Conservation (phyloP, 371 early-diverging fungal genomes). For the Actinomucor elegans region DNA sequence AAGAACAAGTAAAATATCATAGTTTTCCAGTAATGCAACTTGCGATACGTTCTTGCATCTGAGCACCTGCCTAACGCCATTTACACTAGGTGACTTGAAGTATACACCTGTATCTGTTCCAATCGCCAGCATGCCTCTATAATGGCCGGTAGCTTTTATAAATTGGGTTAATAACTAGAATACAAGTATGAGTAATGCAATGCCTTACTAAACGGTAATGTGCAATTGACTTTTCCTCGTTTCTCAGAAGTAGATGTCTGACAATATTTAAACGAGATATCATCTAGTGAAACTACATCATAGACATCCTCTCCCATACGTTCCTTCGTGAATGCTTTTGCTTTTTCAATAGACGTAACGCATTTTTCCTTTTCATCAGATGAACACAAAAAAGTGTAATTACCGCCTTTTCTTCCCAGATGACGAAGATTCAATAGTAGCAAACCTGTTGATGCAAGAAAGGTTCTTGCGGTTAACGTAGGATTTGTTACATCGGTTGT, state of each 20-base stretch:
- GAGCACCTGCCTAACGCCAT: constrained; percentile 2
- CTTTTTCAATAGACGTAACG: constrained; percentile 74
- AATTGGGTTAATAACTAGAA: too few species aligned
- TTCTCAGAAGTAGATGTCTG: constrained; percentile 24
- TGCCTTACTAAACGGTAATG: constrained; percentile 48
- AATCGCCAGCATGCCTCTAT: constrained; percentile 54
- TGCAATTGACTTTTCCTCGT: constrained; percentile 54
- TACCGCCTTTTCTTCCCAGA: constrained; percentile 22
- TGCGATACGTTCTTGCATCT: constrained; percentile 21
- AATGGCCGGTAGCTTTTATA: constrained; percentile 18
- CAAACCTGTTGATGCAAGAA: not conserved
- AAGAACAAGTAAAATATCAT: constrained; percentile 23
- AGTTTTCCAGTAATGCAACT: constrained; percentile 20
- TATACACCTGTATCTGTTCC: constrained; percentile 82
- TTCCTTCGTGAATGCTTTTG: constrained; percentile 38
- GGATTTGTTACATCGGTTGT: constrained; percentile 29
- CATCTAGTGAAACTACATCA: constrained; percentile 16
- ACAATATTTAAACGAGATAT: constrained; percentile 5
- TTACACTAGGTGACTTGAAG: constrained; percentile 14
- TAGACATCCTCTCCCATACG: constrained; percentile 34
- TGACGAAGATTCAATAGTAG: constrained; percentile 19
- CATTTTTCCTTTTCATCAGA: constrained; percentile 74
- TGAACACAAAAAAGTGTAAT: constrained; percentile 32
- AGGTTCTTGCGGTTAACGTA: constrained; percentile 1
- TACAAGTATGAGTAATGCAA: too few species aligned